Conservation (phyloP, 257 asterid genomes). For the Prunella vulgaris region DNA sequence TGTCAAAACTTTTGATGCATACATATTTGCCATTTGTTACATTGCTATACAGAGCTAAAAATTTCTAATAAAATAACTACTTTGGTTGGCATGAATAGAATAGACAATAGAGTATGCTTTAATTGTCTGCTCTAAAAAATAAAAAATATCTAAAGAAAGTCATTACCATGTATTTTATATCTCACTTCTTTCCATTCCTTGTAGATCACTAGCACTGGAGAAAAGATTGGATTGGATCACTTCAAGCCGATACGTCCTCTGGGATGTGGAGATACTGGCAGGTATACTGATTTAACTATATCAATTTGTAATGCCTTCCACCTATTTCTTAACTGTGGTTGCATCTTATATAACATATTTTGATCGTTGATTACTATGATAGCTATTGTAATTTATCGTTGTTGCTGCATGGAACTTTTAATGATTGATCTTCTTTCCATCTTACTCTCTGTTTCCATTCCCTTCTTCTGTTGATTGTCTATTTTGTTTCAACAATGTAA, state of each 20-base stretch:
- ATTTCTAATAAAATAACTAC: neutral
- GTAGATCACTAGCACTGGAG: constrained; percentile 67
- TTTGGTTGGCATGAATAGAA: neutral
- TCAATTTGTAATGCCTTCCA: neutral
- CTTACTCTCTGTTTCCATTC: neutral
- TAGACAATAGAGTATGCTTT: too few relatives aligned
- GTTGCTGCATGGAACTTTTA: neutral
- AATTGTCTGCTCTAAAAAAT: neutral
- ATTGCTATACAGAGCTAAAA: neutral
- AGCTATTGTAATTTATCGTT: neutral
- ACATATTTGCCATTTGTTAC: neutral
- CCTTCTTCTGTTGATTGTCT: neutral
- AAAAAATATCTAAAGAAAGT: neutral
- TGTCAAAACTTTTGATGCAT: neutral
- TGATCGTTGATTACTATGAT: neutral
- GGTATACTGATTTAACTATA: constrained; percentile 34
- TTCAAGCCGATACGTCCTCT: constrained; percentile 87
- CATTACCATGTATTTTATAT: constrained; percentile 6
- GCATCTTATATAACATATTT: neutral
- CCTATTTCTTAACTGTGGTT: neutral
- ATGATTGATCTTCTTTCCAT: neutral
- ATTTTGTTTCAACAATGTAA: neutral
- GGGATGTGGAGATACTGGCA: constrained; percentile 99
- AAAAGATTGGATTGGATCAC: constrained; percentile 76
- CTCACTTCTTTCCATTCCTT: constrained; percentile 19